Evolutionary conservation across 805 yeast species (phyloP).

Genomic region (Ogataea kodamae): DNA sequence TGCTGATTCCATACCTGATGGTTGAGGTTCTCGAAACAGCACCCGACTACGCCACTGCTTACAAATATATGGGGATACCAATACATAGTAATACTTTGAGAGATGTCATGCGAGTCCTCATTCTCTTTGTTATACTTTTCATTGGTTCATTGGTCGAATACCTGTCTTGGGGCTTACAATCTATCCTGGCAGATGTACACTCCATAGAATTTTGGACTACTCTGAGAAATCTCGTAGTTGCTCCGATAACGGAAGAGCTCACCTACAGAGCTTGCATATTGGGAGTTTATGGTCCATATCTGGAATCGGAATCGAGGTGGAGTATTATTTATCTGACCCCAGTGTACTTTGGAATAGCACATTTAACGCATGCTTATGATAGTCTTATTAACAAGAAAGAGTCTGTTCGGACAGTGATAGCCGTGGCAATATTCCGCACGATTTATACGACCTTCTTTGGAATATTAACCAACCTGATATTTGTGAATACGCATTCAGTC

Average conservation of each 20-base stretch:
- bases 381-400: slow-evolving; percentile 30
- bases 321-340: slow-evolving; percentile 46
- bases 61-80: slow-evolving; percentile 18
- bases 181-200: slow-evolving; percentile 4
- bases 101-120: slow-evolving; percentile 21
- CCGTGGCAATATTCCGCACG: slow-evolving; percentile 50
- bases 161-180: slow-evolving; percentile 22
- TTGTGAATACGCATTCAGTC: slow-evolving; percentile 48
- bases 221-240: slow-evolving; percentile 57
- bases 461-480: slow-evolving; percentile 53
- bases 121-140: slow-evolving; percentile 40
- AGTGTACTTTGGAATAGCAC: slow-evolving; percentile 70
- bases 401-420: slow-evolving; percentile 26
- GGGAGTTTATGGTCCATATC: slow-evolving; percentile 30
- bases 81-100: slow-evolving; percentile 10
- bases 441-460: slow-evolving; percentile 72
- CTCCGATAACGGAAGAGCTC: slow-evolving; percentile 78
- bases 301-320: slow-evolving; percentile 3
- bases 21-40: slow-evolving; percentile 17
- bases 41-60: slow-evolving; percentile 6
- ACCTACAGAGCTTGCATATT: slow-evolving; percentile 54
- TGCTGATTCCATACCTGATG: slow-evolving; percentile 33
- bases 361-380: slow-evolving; percentile 68
- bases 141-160: slow-evolving; percentile 46
- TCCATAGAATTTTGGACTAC: slow-evolving; percentile 32